Evolutionary conservation across 1,284 basidiomycete species (phyloP).

Genomic region (Cerrena zonata): DNA sequence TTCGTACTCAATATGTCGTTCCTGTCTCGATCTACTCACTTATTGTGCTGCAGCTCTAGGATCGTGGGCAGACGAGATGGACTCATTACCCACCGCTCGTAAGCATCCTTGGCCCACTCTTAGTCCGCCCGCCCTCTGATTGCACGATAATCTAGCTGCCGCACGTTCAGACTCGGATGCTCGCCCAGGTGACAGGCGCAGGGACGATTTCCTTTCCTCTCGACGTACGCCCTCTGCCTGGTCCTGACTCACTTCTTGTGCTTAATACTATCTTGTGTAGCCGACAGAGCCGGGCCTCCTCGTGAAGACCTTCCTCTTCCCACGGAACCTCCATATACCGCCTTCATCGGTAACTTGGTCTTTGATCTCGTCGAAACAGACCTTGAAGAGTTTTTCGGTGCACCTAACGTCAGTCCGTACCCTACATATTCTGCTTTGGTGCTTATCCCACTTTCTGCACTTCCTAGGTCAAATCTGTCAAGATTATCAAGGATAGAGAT

Average conservation of each 20-base stretch:
- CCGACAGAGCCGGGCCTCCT: constrained; percentile 55
- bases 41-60: constrained; percentile 53
- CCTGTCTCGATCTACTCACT: neutral
- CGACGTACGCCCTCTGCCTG: constrained; percentile 43
- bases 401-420: constrained; percentile 39
- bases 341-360: constrained; percentile 91
- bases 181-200: constrained; percentile 43
- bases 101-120: constrained; percentile 33
- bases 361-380: constrained; percentile 88
- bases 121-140: constrained; percentile 7
- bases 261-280: constrained; percentile 30
- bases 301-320: constrained; percentile 93
- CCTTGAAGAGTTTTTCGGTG: constrained; percentile 74
- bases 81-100: constrained; percentile 84
- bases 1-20: constrained; percentile 36
- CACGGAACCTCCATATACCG: constrained; percentile 91
- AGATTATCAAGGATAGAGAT: constrained; percentile 86
- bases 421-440: neutral
- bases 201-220: constrained; percentile 59
- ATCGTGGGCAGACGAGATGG: constrained; percentile 98
- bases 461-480: constrained; percentile 73
- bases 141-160: constrained; percentile 43
- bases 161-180: constrained; percentile 54
- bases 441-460: neutral
- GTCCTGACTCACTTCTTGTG: constrained; percentile 5